Evolutionary conservation across 2,329 filamentous ascomycete genomes (phyloP), one percentile per base, ranked within the genome.

Genomic region (Nemania diffusa): DNA sequence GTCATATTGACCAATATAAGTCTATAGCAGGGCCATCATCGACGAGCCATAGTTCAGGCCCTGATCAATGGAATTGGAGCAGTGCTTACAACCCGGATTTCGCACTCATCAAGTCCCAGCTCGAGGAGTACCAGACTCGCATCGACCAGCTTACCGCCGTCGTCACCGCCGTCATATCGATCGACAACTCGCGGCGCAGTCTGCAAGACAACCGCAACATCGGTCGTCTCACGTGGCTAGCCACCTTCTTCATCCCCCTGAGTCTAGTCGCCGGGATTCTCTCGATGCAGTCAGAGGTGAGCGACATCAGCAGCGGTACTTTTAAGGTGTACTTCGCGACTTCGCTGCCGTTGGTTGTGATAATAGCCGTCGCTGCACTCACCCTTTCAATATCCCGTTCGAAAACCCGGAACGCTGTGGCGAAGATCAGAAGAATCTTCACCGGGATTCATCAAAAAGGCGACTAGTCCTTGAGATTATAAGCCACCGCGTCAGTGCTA

Each of bases 161-260:
- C 20, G 75, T 78, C 6, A 76, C 72, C 15, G 75, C 75, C n/a
- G 74, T 73, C 17, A 77, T 77, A 48, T 72, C 68, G 9, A 77
- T 78, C 67, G 70, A 72, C 8, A 76, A 78, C 57, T 74, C 73
- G 8, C 72, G 73, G 37, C 74, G 74, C 29, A 71, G 72, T 4
- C 69, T 71, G n/a, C 73, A 72, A 17, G 75, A 78, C 50, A 77
- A 77, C 52, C 70, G 72, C 17, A 78, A 78, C 56, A 70, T 79
- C 22, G 71, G 72, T n/a, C 74, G 76, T 20, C 70, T 79, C 7
- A 78, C 76, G 0, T 77, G 73, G 73, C 66, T 79, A 3, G 77
- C 77, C 3, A 78, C 76, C 0, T 71, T 79, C 57, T 78, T 78
- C 65, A 76, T 78, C 17, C 77, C 77, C 3, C 66, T 79, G 24